Evolutionary conservation across 2,329 filamentous ascomycete genomes (phyloP).

Genomic region (Fusarium incarnatum): DNA sequence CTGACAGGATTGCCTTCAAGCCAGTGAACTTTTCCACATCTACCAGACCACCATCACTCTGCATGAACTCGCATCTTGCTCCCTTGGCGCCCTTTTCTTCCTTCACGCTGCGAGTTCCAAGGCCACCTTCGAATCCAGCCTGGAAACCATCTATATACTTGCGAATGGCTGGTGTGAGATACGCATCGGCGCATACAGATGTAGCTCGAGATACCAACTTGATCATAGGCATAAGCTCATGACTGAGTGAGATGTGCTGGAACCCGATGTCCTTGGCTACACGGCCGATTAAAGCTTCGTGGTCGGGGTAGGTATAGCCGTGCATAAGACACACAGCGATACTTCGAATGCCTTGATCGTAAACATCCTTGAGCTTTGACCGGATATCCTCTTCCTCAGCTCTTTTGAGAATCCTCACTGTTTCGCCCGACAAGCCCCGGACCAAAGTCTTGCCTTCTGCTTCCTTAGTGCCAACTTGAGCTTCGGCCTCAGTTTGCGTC

Average conservation of each 20-base stretch:
- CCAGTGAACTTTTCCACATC: slow-evolving; percentile 87
- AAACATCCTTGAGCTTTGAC: slow-evolving; percentile 70
- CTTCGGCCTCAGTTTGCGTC: slow-evolving; percentile 64
- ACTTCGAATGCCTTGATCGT: slow-evolving; percentile 76
- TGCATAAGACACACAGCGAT: slow-evolving; percentile 94
- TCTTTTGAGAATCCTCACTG: slow-evolving; percentile 72
- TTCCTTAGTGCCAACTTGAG: slow-evolving; percentile 61
- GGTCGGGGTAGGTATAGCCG: slow-evolving; percentile 88
- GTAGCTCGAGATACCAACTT: slow-evolving; percentile 58
- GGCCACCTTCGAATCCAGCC: slow-evolving; percentile 81
- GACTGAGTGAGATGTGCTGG: slow-evolving; percentile 74
- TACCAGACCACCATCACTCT: slow-evolving; percentile 80
- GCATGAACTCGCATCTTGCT: slow-evolving; percentile 94
- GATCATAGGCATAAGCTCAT: slow-evolving; percentile 59
- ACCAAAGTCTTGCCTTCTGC: slow-evolving; percentile 70
- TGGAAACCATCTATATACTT: slow-evolving; percentile 77
- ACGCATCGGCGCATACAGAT: slow-evolving; percentile 59
- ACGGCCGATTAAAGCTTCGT: slow-evolving; percentile 81
- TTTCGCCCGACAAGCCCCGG: slow-evolving; percentile 75
- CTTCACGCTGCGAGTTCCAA: slow-evolving; percentile 81
- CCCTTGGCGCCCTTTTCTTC: slow-evolving; percentile 72
- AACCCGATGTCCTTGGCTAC: slow-evolving; percentile 81
- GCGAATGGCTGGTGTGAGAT: slow-evolving; percentile 57
- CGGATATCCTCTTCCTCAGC: slow-evolving; percentile 67
- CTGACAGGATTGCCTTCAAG: slow-evolving; percentile 85